Conservation (phyloP, 2,329 filamentous ascomycete species). For the Curvularia sp. region DNA sequence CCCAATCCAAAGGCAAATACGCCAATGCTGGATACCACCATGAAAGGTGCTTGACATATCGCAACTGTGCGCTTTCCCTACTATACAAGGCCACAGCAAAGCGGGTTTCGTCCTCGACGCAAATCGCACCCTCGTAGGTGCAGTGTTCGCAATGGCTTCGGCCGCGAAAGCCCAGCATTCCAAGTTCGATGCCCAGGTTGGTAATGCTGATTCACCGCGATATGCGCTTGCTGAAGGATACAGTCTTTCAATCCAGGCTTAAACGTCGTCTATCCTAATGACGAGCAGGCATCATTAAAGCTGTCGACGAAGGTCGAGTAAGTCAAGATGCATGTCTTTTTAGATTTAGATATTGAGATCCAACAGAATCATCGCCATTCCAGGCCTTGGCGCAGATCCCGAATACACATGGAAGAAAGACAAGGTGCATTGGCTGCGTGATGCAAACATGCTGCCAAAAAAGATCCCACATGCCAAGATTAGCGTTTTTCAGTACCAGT, state of each 20-base stretch:
- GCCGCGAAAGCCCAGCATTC: slow-evolving; percentile 24
- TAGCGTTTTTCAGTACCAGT: slow-evolving; percentile 39
- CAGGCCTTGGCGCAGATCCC: slow-evolving; percentile 40
- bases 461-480: slow-evolving; percentile 40
- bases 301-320: slow-evolving; percentile 24
- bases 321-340: neutral
- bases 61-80: neutral
- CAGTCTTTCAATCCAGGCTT: slow-evolving; percentile 26
- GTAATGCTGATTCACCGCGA: neutral
- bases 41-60: neutral
- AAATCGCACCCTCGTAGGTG: neutral
- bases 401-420: slow-evolving; percentile 39
- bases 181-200: slow-evolving; percentile 27
- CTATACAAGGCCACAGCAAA: neutral
- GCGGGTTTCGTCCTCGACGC: neutral
- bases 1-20: slow-evolving; percentile 5
- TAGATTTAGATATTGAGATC: slow-evolving; percentile 1
- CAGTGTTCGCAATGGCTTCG: slow-evolving; percentile 19
- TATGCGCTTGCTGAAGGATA: neutral
- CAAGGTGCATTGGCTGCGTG: slow-evolving; percentile 39
- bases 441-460: slow-evolving; percentile 37
- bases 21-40: neutral
- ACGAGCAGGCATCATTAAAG: slow-evolving; percentile 21
- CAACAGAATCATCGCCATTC: slow-evolving; percentile 39
- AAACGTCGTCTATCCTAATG: slow-evolving; percentile 24